Percentiles rank a stretch among this genome's conserved stretches.
These are phyloP conservation scores for Canna indica DNA, from an alignment of 176 grass and related monocot species.

Conservation along the genomic window DNA sequence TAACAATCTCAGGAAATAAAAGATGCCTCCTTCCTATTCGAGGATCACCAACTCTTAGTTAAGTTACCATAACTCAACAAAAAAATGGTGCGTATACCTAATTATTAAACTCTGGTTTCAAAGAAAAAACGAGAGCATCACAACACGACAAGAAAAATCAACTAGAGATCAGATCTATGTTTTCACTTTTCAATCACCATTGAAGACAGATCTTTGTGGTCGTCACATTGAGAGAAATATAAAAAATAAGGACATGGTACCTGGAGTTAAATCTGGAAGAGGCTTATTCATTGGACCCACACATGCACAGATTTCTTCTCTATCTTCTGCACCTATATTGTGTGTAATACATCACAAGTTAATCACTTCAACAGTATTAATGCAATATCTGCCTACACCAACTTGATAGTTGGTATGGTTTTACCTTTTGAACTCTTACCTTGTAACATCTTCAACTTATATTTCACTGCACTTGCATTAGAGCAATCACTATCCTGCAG, in stretches of 20 bases:
- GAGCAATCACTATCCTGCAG: neutral
- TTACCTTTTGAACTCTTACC: neutral
- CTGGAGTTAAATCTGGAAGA: neutral
- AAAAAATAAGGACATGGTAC: neutral
- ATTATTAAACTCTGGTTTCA: no score
- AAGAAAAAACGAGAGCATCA: no score
- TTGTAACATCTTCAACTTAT: neutral
- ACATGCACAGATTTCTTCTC: neutral
- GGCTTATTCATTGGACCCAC: neutral
- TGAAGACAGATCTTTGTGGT: neutral
- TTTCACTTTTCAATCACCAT: neutral
- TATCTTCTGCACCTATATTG: neutral
- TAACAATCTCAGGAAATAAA: neutral
- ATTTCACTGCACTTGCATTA: neutral
- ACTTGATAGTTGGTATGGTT: neutral
- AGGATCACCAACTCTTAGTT: neutral
- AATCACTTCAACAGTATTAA: neutral
- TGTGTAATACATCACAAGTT: neutral
- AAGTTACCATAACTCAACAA: no score
- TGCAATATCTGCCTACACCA: neutral
- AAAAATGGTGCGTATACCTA: no score
- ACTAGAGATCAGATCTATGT: neutral
- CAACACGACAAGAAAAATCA: neutral
- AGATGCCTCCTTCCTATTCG: neutral
- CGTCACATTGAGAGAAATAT: neutral